These are phyloP conservation scores for Saksenaea vasiformis DNA, from an alignment of 371 early-diverging fungal genomes.

Conservation along the genomic window DNA sequence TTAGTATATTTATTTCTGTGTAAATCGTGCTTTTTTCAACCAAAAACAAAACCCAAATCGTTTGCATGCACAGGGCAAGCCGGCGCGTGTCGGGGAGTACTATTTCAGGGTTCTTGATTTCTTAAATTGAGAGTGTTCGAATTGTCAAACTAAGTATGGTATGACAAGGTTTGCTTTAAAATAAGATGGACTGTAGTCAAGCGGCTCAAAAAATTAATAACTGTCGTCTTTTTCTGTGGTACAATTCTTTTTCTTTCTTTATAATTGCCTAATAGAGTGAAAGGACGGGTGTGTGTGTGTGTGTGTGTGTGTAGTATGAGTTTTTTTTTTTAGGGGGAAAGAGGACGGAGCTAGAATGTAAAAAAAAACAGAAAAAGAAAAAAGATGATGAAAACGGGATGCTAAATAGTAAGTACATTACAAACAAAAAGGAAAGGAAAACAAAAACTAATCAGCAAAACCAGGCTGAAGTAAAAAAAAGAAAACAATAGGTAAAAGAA, in stretches of 20 bases:
- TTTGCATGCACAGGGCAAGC: slow-evolving; percentile 1
- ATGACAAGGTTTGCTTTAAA: neutral
- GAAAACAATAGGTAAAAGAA: neutral
- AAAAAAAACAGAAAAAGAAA: neutral
- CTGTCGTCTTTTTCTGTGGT: neutral
- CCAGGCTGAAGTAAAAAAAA: neutral
- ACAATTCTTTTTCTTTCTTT: neutral
- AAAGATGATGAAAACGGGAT: neutral
- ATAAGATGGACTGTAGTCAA: neutral
- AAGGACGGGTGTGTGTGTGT: neutral
- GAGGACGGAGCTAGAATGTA: neutral
- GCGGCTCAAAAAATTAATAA: neutral
- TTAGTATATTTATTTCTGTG: slow-evolving; percentile 2
- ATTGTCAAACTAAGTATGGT: slow-evolving; percentile 1
- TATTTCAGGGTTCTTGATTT: slow-evolving; percentile 5
- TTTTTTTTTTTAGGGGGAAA: neutral
- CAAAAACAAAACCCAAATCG: neutral
- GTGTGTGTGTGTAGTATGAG: too few relatives aligned
- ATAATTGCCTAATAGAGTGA: neutral
- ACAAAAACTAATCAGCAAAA: neutral
- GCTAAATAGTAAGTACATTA: neutral
- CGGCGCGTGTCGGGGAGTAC: slow-evolving; percentile 7
- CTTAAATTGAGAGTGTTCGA: neutral
- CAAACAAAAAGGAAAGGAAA: neutral
- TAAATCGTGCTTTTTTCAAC: neutral